A percentile compares a stretch with the other conserved stretches of the same genome.
These are phyloP conservation scores for Cyphellophora attinorum DNA, from an alignment of 2,329 filamentous ascomycete genomes.

Conservation along the genomic window DNA sequence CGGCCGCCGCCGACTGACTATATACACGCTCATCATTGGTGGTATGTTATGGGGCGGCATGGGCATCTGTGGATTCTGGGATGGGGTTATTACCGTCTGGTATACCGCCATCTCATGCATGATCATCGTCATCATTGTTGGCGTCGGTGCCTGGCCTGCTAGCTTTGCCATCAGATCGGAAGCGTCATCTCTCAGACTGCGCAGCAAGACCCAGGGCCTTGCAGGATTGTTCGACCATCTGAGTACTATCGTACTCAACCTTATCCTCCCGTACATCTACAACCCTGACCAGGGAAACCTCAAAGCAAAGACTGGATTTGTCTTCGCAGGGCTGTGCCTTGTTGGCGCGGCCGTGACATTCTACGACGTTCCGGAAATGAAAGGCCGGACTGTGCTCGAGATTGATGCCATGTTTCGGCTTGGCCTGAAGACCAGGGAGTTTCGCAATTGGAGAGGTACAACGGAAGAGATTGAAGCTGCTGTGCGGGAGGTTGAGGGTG, in stretches of 20 bases:
- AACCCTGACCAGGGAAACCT: slow-evolving; percentile 22
- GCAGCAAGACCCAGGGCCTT: slow-evolving; percentile 28
- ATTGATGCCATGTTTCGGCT: slow-evolving; percentile 33
- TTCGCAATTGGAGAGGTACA: background rate
- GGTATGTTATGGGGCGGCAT: slow-evolving; percentile 34
- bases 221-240: slow-evolving; percentile 29
- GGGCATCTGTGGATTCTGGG: slow-evolving; percentile 39
- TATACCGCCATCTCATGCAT: slow-evolving; percentile 35
- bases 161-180: slow-evolving; percentile 28
- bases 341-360: slow-evolving; percentile 33
- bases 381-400: slow-evolving; percentile 37
- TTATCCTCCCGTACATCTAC: slow-evolving; percentile 20
- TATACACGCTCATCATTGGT: slow-evolving; percentile 25
- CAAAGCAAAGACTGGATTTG: slow-evolving; percentile 25
- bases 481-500: background rate
- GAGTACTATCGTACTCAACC: background rate
- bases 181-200: slow-evolving; percentile 26
- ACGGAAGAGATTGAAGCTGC: background rate
- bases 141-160: slow-evolving; percentile 26
- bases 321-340: slow-evolving; percentile 29
- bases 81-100: slow-evolving; percentile 30
- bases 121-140: slow-evolving; percentile 31
- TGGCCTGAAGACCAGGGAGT: background rate
- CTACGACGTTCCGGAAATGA: slow-evolving; percentile 36
- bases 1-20: slow-evolving; percentile 31